phyloP scores from a whole-genome alignment of 192 early-diverging fungal species.

The Phlyctochytrium planicorne region DNA sequence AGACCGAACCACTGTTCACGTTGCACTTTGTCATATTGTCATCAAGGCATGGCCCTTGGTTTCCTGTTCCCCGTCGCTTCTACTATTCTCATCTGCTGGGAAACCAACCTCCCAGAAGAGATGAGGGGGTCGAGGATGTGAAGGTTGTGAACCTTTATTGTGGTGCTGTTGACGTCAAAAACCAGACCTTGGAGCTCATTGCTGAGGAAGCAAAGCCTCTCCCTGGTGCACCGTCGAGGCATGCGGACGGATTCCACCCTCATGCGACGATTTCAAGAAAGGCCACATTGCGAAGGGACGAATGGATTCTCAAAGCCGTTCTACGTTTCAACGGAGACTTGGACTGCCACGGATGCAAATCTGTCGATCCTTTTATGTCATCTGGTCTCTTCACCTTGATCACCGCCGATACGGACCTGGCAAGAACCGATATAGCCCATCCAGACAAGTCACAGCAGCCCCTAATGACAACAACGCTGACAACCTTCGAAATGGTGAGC shows the following conservation, averaged over 20 bases:
- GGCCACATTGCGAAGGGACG: background rate
- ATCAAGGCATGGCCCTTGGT: slow-evolving; percentile 32
- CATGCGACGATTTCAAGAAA: background rate
- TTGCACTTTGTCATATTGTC: too few relatives aligned
- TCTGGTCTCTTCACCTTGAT: background rate
- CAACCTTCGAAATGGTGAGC: background rate
- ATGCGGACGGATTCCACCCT: slow-evolving; percentile 1
- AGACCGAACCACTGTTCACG: too few relatives aligned
- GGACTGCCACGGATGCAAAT: background rate
- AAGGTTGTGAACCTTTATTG: background rate
- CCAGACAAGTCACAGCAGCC: too few relatives aligned
- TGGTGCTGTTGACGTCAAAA: background rate
- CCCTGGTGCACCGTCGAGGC: background rate
- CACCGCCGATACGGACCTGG: background rate
- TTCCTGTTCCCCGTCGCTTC: slow-evolving; percentile 11
- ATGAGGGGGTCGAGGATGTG: background rate
- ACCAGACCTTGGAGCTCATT: background rate
- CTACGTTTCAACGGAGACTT: background rate
- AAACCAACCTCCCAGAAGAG: slow-evolving; percentile 26
- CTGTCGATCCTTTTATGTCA: background rate
- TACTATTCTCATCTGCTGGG: slow-evolving; percentile 47
- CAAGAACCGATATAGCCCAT: background rate
- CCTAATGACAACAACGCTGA: background rate
- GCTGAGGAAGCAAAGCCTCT: background rate
- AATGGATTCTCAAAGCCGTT: background rate